A percentile compares a stretch with the other conserved stretches of the same genome.
phyloP scores from a whole-genome alignment of 169 alveolate genomes.

The Plasmodium ovale region DNA sequence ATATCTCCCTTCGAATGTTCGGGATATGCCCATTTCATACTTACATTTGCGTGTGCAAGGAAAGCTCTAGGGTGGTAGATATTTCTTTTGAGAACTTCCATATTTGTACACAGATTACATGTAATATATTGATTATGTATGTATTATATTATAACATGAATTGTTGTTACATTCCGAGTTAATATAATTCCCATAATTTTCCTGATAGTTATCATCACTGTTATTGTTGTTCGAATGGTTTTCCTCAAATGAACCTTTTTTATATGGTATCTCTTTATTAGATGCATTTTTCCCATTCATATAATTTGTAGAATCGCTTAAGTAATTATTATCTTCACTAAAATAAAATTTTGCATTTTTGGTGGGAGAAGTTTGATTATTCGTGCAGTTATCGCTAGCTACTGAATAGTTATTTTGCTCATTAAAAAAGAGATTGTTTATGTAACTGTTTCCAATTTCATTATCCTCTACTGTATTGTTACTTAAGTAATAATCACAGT shows the following conservation, averaged over 20 bases:
- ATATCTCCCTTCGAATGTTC: too few species aligned
- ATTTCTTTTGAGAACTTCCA: too few species aligned
- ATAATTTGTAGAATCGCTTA: slow-evolving; percentile 31
- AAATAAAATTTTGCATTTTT: slow-evolving; percentile 32
- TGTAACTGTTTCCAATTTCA: slow-evolving; percentile 17
- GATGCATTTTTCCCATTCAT: background rate
- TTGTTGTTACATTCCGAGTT: slow-evolving; percentile 60
- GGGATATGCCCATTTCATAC: too few species aligned
- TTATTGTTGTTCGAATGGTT: slow-evolving; percentile 34
- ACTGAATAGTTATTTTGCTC: slow-evolving; percentile 38
- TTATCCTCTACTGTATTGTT: slow-evolving; percentile 22
- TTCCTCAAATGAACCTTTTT: slow-evolving; percentile 20
- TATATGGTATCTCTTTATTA: slow-evolving; percentile 22
- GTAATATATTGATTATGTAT: slow-evolving; percentile 33
- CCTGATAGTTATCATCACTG: slow-evolving; percentile 68
- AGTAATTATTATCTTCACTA: slow-evolving; percentile 42
- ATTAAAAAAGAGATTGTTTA: slow-evolving; percentile 36
- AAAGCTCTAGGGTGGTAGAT: too few species aligned
- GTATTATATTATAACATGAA: slow-evolving; percentile 61
- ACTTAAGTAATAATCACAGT: slow-evolving; percentile 32
- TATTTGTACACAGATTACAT: too few species aligned
- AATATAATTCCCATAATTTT: slow-evolving; percentile 39
- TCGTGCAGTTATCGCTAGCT: slow-evolving; percentile 28
- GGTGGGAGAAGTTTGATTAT: slow-evolving; percentile 24
- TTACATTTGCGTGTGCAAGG: too few species aligned